phyloP scores from a whole-genome alignment of 148 eudicot species.

The Bassia scoparia region DNA sequence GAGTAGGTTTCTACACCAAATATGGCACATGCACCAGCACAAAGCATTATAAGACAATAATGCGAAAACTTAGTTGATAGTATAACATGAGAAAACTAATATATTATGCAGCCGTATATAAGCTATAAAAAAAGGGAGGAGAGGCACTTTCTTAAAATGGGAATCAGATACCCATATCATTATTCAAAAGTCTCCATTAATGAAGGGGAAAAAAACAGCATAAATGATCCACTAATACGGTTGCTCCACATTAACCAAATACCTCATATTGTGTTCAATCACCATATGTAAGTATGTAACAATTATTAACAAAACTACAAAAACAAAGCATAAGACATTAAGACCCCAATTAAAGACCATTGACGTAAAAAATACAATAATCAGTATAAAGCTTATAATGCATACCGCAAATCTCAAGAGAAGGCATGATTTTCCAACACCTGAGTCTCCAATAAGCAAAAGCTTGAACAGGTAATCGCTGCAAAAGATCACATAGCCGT shows the following conservation, averaged over 20 bases:
- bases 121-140: no score
- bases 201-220: neutral
- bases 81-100: no score
- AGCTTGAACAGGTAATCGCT: constrained; percentile 44
- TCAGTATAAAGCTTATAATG: neutral
- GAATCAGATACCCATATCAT: neutral
- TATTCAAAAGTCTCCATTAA: neutral
- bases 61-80: neutral
- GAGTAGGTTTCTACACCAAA: neutral
- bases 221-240: neutral
- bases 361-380: neutral
- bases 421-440: constrained; percentile 41
- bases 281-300: neutral
- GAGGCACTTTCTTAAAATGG: neutral
- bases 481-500: constrained; percentile 20
- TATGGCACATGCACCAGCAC: neutral
- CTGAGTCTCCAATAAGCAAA: constrained; percentile 40
- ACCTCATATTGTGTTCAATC: neutral
- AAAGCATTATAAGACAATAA: neutral
- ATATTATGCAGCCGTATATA: no score
- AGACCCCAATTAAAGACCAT: neutral
- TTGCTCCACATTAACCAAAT: neutral
- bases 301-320: neutral
- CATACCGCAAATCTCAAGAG: constrained; percentile 42
- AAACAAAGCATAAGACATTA: neutral